Evolutionary conservation across 768 basidiomycete genomes (phyloP).

Genomic region (Saitozyma sp.): DNA sequence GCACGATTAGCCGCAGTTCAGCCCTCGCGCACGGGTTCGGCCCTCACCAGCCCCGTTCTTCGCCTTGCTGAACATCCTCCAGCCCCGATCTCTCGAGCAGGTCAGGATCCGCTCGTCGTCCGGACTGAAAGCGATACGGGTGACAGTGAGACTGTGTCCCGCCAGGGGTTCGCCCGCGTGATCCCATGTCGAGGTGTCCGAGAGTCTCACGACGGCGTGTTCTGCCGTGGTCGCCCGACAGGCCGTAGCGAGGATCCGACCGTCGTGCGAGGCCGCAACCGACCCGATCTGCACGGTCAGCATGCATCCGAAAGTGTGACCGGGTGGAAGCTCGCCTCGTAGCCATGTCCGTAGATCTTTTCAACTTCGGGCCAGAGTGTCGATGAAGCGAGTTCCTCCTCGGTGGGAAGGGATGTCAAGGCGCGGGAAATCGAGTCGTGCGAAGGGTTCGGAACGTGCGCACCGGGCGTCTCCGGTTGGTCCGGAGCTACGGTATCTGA

Average conservation of each 20-base stretch:
- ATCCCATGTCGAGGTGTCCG: constrained; percentile 70
- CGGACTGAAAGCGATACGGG: constrained; percentile 83
- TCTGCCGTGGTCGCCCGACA: constrained; percentile 85
- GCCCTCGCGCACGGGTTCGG: neutral
- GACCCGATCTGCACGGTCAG: constrained; percentile 67
- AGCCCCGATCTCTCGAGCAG: constrained; percentile 87
- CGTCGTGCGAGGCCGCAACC: constrained; percentile 70
- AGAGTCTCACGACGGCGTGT: constrained; percentile 84
- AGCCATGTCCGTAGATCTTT: constrained; percentile 96
- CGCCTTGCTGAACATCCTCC: constrained; percentile 70
- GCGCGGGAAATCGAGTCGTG: constrained; percentile 49
- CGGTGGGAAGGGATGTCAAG: constrained; percentile 62
- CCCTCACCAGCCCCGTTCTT: constrained; percentile 36
- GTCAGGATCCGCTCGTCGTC: constrained; percentile 76
- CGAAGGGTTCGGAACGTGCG: constrained; percentile 40
- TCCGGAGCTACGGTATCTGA: constrained; percentile 13
- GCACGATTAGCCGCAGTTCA: constrained; percentile 2
- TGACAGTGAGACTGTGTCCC: constrained; percentile 87
- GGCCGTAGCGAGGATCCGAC: constrained; percentile 75
- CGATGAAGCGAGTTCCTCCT: constrained; percentile 79
- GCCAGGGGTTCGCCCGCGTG: constrained; percentile 69
- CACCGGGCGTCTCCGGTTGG: constrained; percentile 30
- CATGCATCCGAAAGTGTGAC: neutral
- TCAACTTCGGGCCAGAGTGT: constrained; percentile 97
- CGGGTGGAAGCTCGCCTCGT: constrained; percentile 65